Percentiles rank a stretch among this genome's conserved stretches.
Conservation (phyloP, 352 stramenopile species). For the Pelagophyceae sp. region DNA sequence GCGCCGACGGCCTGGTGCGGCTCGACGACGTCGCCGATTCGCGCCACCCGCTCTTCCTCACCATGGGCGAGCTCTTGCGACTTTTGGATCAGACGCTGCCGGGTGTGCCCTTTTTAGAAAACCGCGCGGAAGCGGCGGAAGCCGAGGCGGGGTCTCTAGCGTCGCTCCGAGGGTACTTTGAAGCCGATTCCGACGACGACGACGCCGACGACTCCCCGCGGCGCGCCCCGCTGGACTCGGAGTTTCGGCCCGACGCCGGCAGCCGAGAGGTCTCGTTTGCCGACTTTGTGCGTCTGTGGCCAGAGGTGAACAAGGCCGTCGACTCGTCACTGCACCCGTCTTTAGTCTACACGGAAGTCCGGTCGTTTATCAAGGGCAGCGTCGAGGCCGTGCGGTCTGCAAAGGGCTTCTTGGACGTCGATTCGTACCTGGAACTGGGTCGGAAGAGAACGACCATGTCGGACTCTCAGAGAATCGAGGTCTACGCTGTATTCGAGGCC, state of each 20-base stretch:
- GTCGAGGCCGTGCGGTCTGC: conserved; percentile 41
- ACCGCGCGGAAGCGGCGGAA: not conserved
- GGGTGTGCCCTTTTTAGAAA: not conserved
- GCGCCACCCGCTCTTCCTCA: not conserved
- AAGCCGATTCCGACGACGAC: too few relatives aligned
- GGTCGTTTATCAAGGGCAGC: conserved; percentile 49
- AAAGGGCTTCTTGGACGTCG: conserved; percentile 31
- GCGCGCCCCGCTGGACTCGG: not conserved
- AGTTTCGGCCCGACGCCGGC: not conserved
- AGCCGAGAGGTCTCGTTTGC: not conserved
- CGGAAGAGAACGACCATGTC: conserved; percentile 39
- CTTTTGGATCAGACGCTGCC: not conserved
- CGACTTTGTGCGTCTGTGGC: not conserved
- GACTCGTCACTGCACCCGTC: not conserved
- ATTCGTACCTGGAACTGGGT: conserved; percentile 35
- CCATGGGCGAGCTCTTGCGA: not conserved
- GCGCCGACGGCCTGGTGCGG: not conserved
- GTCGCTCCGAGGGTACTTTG: not conserved
- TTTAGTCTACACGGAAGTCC: conserved; percentile 46
- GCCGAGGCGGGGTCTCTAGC: not conserved
- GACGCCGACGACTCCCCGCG: not conserved
- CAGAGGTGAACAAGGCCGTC: not conserved
- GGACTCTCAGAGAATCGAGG: conserved; percentile 32
- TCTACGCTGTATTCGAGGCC: conserved; percentile 31
- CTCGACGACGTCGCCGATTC: not conserved